Conservation (phyloP, 78 protist species). For the Salpingoeca rosetta region DNA sequence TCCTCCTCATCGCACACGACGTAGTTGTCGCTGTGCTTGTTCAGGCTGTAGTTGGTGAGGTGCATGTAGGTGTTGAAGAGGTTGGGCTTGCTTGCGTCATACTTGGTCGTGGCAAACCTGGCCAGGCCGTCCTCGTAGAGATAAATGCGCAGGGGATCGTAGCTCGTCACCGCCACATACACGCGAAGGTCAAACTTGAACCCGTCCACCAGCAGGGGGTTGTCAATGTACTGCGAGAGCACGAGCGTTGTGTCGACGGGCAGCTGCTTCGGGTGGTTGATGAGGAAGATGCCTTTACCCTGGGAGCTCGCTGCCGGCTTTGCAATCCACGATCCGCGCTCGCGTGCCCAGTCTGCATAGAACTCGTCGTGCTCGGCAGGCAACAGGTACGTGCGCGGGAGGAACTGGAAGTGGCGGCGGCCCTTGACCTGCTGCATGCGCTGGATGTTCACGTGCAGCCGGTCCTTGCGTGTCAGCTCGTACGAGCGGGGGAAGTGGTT, state of each 20-base stretch:
- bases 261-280: background rate
- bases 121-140: constrained; percentile 53
- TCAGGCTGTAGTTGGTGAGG: constrained; percentile 70
- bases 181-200: constrained; percentile 70
- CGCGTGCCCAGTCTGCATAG: background rate
- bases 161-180: constrained; percentile 55
- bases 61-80: constrained; percentile 26
- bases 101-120: constrained; percentile 30
- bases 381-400: constrained; percentile 14
- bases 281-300: constrained; percentile 33
- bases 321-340: constrained; percentile 8
- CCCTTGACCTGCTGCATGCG: background rate
- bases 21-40: constrained; percentile 16
- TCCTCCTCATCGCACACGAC: background rate
- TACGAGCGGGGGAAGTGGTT: constrained; percentile 57
- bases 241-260: background rate
- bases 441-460: constrained; percentile 1
- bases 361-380: constrained; percentile 17
- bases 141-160: constrained; percentile 48
- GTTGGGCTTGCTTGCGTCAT: background rate
- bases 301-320: constrained; percentile 35
- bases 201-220: constrained; percentile 65
- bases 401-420: background rate
- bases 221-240: constrained; percentile 33
- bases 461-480: constrained; percentile 40